Evolutionary conservation across 768 basidiomycete species (phyloP), one percentile per base, ranked within the genome.

Genomic region (Serendipita sp.): DNA sequence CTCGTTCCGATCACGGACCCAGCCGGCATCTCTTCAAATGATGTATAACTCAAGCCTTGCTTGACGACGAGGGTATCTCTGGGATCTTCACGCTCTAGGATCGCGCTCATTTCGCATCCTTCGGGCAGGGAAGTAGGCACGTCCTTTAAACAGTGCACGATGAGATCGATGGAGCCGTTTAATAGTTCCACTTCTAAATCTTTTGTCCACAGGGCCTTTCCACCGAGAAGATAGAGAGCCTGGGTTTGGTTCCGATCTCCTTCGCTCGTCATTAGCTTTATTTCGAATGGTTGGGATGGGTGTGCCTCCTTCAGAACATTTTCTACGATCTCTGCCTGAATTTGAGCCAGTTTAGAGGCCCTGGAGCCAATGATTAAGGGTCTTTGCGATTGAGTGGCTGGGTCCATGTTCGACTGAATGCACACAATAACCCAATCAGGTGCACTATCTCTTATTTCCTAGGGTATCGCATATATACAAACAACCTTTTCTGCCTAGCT

Each of bases 1-100:
- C 91, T 91, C 48, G 96, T 97, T 13, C 96, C 96, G n/a, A 99
- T 84, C 7, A 94, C 87, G 69, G 86, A 88, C 8, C 92, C 93
- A 11, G 81, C 80, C 1, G 95, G 93, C 46, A 98, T 71, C 37
- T 97, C 94, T 37, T 85, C 86, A 56, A 99, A 75, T 0, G 72
- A 79, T 72, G 80, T 88, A 80, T 86, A 94, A 28, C 71, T 68
- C 67, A 78, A 73, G 3, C 88, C 93, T 63, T 80, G 75, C 76
- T 88, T 92, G 64, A 95, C 85, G 41, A 98, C 89, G 64, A 99
- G 73, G 60, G 86, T 86, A 71, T 99, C 96, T 64, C 86, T 83
- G 0, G 89, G 89, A 73, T 94, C 86, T 74, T 92, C 95, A 65
- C 96, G 76, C 73, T 92, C 83, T 66, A 92, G 72, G 67, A 97